Evolutionary conservation across 495 filamentous ascomycete genomes (phyloP).

Genomic region (Astrothelium subdiscretum): DNA sequence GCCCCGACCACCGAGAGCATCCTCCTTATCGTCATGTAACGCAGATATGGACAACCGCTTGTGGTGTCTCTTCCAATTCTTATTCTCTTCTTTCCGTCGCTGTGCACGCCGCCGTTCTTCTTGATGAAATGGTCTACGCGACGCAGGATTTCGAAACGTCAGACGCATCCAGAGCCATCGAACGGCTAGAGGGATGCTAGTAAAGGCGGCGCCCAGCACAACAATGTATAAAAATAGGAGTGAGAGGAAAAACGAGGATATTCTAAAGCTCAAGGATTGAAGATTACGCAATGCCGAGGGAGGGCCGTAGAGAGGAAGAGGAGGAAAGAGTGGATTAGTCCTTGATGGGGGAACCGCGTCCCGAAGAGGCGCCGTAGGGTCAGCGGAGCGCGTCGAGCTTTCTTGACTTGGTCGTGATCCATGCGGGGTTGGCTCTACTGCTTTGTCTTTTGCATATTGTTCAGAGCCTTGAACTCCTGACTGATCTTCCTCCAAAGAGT

Average conservation of each 20-base stretch:
- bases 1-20: constrained; percentile 28
- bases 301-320: constrained; percentile 72
- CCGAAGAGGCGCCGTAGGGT: constrained; percentile 27
- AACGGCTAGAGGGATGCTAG: constrained; percentile 42
- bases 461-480: constrained; percentile 8
- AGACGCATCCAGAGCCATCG: constrained; percentile 36
- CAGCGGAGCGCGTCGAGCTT: not conserved
- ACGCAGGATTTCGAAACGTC: constrained; percentile 45
- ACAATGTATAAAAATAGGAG: constrained; percentile 64
- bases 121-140: constrained; percentile 52
- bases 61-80: constrained; percentile 45
- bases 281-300: constrained; percentile 50
- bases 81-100: constrained; percentile 42
- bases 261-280: constrained; percentile 51
- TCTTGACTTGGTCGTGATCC: constrained; percentile 10
- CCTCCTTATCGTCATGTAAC: constrained; percentile 9
- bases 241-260: constrained; percentile 61
- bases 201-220: constrained; percentile 58
- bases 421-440: not conserved
- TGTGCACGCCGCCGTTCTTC: constrained; percentile 44
- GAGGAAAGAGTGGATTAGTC: constrained; percentile 80
- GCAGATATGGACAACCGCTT: constrained; percentile 13
- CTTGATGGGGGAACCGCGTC: constrained; percentile 42
- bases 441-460: not conserved
- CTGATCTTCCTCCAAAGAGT: constrained; percentile 33